phyloP scores from a whole-genome alignment of 805 yeast genomes.

The Ascoidea asiatica region DNA sequence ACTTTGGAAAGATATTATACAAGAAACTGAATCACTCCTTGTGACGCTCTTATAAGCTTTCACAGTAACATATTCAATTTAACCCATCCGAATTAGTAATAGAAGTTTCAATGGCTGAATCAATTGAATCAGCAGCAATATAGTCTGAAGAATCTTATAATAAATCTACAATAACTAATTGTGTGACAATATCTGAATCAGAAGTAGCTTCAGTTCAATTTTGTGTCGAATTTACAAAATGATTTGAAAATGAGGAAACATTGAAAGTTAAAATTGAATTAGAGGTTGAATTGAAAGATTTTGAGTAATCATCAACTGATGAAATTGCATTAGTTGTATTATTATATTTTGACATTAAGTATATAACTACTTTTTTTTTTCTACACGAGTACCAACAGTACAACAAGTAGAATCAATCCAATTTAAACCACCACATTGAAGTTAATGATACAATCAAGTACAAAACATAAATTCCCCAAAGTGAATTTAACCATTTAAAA shows the following conservation, averaged over 20 bases:
- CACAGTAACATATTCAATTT: neutral
- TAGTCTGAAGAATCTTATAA: neutral
- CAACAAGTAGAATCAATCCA: neutral
- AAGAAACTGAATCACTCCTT: neutral
- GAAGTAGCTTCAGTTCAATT: too few species aligned
- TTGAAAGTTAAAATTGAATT: neutral
- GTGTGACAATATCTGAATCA: neutral
- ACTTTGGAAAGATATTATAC: too few species aligned
- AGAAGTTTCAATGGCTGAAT: neutral
- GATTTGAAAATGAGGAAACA: neutral
- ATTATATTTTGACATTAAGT: constrained; percentile 12
- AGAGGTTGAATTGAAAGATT: neutral
- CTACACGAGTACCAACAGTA: neutral
- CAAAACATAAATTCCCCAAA: too few species aligned
- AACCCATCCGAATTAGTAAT: neutral
- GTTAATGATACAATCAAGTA: too few species aligned
- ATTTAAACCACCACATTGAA: neutral
- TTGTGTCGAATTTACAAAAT: neutral
- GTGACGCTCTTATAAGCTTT: neutral
- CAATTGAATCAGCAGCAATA: neutral
- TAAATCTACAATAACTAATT: too few species aligned
- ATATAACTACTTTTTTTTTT: constrained; percentile 8
- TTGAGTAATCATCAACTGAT: neutral
- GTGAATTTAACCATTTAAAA: too few species aligned
- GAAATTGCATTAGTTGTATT: too few species aligned